These are phyloP conservation scores for Nannochloropsis gaditana DNA, from an alignment of 108 stramenopile species.

Conservation along the genomic window DNA sequence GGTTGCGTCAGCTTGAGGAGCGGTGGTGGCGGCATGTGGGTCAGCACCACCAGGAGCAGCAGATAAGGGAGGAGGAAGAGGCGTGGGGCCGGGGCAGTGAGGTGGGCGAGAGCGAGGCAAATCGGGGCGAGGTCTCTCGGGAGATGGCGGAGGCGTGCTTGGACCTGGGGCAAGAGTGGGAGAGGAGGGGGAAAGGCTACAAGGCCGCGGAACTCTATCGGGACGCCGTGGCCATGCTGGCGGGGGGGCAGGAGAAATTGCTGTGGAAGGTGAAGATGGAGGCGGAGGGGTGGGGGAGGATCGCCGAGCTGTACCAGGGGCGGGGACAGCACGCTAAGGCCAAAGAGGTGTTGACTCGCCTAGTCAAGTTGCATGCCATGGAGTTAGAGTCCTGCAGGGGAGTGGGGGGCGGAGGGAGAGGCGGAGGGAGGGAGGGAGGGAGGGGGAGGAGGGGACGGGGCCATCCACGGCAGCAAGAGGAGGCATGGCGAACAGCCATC, in stretches of 20 bases:
- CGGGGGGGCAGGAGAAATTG: neutral
- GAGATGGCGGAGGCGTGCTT: neutral
- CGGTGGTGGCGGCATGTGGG: neutral
- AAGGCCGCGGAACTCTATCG: neutral
- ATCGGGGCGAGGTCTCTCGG: neutral
- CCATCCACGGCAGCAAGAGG: neutral
- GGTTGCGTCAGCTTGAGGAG: neutral
- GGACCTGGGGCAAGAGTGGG: neutral
- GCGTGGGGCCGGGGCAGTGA: neutral
- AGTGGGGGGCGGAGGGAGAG: neutral
- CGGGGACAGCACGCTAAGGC: neutral
- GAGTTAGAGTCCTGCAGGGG: neutral
- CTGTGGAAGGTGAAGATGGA: neutral
- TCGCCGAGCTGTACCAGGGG: neutral
- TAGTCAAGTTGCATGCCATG: neutral
- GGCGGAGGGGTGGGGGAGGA: neutral
- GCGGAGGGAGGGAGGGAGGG: neutral
- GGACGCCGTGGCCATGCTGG: neutral
- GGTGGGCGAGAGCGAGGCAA: neutral
- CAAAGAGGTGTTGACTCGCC: neutral
- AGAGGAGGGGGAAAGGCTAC: conserved; percentile 6
- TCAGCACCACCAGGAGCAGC: neutral
- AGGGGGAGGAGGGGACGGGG: neutral
- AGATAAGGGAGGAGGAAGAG: neutral
- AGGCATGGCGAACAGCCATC: neutral